phyloP scores from a whole-genome alignment of 2,329 filamentous ascomycete genomes.

The Esteya vermicola region DNA sequence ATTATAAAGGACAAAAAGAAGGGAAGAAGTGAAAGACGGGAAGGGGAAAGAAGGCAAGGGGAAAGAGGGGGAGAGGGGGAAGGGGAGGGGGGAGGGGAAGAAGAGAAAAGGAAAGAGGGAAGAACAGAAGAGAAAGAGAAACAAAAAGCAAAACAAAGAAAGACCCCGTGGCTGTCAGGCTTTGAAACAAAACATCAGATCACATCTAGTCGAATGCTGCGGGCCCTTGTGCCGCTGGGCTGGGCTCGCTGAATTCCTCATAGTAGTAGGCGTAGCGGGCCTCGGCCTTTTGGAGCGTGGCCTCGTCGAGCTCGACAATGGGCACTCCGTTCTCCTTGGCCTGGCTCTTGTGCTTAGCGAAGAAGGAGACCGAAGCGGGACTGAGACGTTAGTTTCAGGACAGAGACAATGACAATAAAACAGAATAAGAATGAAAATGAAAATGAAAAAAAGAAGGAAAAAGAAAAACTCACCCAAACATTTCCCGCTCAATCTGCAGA shows the following conservation, averaged over 20 bases:
- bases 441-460: neutral
- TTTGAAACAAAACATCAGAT: too few species aligned
- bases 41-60: neutral
- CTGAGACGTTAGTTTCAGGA: neutral
- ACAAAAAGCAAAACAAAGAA: neutral
- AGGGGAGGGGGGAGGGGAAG: too few species aligned
- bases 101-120: neutral
- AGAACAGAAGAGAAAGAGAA: neutral
- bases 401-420: neutral
- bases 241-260: conserved; percentile 33
- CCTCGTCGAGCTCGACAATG: conserved; percentile 33
- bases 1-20: neutral
- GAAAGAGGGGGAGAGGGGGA: neutral
- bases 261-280: conserved; percentile 36
- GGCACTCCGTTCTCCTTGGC: conserved; percentile 31
- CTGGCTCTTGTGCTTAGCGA: conserved; percentile 21
- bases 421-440: too few species aligned
- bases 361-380: conserved; percentile 17
- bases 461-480: conserved; percentile 55
- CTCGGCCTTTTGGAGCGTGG: conserved; percentile 35
- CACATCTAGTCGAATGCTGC: conserved; percentile 32
- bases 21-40: neutral
- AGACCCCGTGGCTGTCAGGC: neutral
- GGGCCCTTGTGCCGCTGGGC: conserved; percentile 31
- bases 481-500: conserved; percentile 65